These are phyloP conservation scores for Elaphomyces granulatus DNA, from an alignment of 495 filamentous ascomycete species.

Conservation along the genomic window DNA sequence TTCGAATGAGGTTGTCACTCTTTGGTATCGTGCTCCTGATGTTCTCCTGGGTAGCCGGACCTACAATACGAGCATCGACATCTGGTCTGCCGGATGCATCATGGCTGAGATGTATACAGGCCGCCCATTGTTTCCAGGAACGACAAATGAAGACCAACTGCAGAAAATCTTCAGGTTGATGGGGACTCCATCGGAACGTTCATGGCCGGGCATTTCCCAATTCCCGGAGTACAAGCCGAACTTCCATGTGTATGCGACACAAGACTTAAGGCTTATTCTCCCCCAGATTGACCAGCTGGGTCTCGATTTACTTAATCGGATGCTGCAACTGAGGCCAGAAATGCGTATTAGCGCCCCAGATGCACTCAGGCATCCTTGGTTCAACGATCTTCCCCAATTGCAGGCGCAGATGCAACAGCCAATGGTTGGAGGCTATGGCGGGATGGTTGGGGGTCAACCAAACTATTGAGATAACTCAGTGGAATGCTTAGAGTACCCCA, in stretches of 20 bases:
- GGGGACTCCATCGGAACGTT: slow-evolving; percentile 85
- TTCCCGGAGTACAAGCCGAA: slow-evolving; percentile 91
- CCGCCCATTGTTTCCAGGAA: slow-evolving; percentile 83
- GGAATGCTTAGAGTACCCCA: too few species aligned
- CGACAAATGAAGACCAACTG: slow-evolving; percentile 91
- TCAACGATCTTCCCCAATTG: slow-evolving; percentile 46
- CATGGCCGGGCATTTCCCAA: slow-evolving; percentile 79
- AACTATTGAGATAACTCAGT: slow-evolving; percentile 24
- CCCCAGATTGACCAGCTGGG: slow-evolving; percentile 80
- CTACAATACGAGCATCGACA: slow-evolving; percentile 96
- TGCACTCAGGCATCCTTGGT: slow-evolving; percentile 84
- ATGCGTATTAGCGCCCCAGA: slow-evolving; percentile 75
- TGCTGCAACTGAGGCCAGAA: slow-evolving; percentile 89
- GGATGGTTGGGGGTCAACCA: slow-evolving; percentile 27
- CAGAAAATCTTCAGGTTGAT: slow-evolving; percentile 93
- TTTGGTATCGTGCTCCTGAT: slow-evolving; percentile 93
- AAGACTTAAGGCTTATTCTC: slow-evolving; percentile 69
- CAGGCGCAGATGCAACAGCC: slow-evolving; percentile 37
- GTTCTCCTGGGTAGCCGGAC: slow-evolving; percentile 81
- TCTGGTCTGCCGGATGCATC: slow-evolving; percentile 95
- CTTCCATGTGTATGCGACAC: slow-evolving; percentile 91
- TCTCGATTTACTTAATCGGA: slow-evolving; percentile 69
- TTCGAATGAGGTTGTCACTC: slow-evolving; percentile 91
- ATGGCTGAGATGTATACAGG: slow-evolving; percentile 98
- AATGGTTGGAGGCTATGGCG: slow-evolving; percentile 28